Base-by-base conservation (phyloP, 192 early-diverging fungal genomes). In the Coemansia sp. region DNA sequence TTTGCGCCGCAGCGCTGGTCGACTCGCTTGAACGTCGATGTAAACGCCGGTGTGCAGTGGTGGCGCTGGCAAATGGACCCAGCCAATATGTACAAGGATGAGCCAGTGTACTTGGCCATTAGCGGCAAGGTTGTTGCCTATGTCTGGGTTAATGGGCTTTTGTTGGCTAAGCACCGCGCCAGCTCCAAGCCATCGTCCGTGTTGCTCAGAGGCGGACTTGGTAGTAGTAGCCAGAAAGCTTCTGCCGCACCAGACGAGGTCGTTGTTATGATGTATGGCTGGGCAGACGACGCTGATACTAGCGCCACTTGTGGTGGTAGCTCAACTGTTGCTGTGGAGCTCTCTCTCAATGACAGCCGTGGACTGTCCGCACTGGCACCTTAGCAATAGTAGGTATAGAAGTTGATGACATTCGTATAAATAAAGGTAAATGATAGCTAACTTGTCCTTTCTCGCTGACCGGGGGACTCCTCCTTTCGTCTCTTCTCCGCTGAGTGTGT, bases 111-210 rank as follows among this genome's bases (percentile, higher is more conserved):
- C 38, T 72, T 93, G 36, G 77, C 85, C 55, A 60, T 95, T 27
- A 72, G 80, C 29, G 95, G 95, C n/a, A 78, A 78, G 62, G 91
- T 84, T 41, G 90, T 89, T 5, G 88, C 87, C 20, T 88, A 90
- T 75, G 79, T 93, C 20, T 88, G 87, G 76, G 73, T 94, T 24
- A 92, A 93, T 65, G 87, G 81, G 46, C 71, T 87, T 3, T 79
- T 94, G 58, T 78, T 94, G 53, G 90, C 79, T 12, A 87, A 90
- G 47, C 93, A 93, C 75, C 87, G 87, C 72, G 91, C 92, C 5
- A 86, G 87, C 68, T 85, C 29, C 5, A 29, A 33, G 36, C 63
- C 49, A 1, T 74, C 69, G 2, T 62, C 31, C 1, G 66, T 78
- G 27, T 66, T 78, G 44, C 64, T 83, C 20, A 49, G 80, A 16